phyloP scores from a whole-genome alignment of 208 protist species.

The Leishmania major region DNA sequence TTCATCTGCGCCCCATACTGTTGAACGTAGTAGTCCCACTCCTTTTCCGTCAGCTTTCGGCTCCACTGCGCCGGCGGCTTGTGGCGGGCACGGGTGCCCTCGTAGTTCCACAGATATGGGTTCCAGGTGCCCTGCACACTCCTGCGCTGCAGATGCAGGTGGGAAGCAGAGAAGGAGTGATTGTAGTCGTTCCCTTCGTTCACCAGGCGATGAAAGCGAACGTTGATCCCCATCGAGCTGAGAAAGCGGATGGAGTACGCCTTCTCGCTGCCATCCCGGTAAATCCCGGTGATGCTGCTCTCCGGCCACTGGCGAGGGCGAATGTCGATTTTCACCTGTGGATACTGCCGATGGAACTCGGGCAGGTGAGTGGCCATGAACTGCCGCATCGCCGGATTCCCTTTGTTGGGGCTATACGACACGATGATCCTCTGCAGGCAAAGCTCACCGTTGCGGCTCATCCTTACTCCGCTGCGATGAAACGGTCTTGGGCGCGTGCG shows the following conservation, averaged over 20 bases:
- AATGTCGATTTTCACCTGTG: constrained; percentile 72
- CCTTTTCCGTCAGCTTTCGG: constrained; percentile 70
- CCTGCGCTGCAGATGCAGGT: constrained; percentile 67
- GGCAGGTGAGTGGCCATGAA: constrained; percentile 80
- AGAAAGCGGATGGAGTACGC: constrained; percentile 53
- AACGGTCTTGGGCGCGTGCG: neutral
- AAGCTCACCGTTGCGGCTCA: constrained; percentile 87
- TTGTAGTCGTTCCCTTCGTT: constrained; percentile 81
- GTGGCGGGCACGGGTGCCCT: constrained; percentile 40
- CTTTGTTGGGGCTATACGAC: constrained; percentile 71
- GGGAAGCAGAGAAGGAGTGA: constrained; percentile 55
- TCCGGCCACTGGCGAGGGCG: constrained; percentile 79
- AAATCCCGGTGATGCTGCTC: constrained; percentile 79
- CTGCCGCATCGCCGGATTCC: constrained; percentile 71
- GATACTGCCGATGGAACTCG: constrained; percentile 73
- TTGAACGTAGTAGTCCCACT: constrained; percentile 78
- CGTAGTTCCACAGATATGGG: constrained; percentile 82
- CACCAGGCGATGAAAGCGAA: constrained; percentile 72
- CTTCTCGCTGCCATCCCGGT: constrained; percentile 82
- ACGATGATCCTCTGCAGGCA: constrained; percentile 85
- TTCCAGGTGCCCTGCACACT: constrained; percentile 86
- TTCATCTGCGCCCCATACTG: constrained; percentile 84
- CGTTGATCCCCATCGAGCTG: constrained; percentile 78
- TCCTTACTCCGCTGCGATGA: constrained; percentile 20
- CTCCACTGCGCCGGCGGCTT: constrained; percentile 55